phyloP scores from a whole-genome alignment of 1,284 basidiomycete species.

The Cryptococcus floricola region DNA sequence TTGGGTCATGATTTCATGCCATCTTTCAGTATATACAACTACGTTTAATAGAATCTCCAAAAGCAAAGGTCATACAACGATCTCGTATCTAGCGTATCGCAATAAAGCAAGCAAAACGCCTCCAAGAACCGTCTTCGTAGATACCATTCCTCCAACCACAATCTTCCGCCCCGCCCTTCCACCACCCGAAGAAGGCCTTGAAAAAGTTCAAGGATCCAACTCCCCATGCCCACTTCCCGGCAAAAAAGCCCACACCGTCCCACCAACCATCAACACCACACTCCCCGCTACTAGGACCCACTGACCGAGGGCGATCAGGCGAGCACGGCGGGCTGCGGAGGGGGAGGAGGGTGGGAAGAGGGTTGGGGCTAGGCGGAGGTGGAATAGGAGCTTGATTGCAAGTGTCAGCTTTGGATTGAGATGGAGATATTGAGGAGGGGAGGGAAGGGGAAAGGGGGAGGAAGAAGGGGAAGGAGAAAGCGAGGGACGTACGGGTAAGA shows the following conservation, averaged over 20 bases:
- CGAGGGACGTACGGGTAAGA: slow-evolving; percentile 61
- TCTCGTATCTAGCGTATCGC: no score
- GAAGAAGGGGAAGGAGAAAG: neutral
- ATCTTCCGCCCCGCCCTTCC: no score
- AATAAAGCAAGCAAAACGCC: no score
- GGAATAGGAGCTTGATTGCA: slow-evolving; percentile 35
- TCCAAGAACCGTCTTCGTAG: no score
- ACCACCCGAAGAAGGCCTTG: no score
- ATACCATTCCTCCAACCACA: no score
- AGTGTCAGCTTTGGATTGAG: no score
- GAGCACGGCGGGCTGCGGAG: slow-evolving; percentile 46
- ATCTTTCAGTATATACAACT: no score
- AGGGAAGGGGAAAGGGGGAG: neutral
- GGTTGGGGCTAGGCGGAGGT: slow-evolving; percentile 34
- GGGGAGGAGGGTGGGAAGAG: slow-evolving; percentile 7
- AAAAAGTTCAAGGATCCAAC: neutral
- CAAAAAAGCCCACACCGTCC: slow-evolving; percentile 67
- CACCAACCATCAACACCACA: slow-evolving; percentile 67
- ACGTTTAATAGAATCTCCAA: no score
- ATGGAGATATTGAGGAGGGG: neutral
- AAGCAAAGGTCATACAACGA: no score
- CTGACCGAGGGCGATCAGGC: slow-evolving; percentile 52
- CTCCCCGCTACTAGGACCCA: slow-evolving; percentile 58
- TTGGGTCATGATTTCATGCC: no score
- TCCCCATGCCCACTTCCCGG: slow-evolving; percentile 36